Base-by-base conservation (phyloP, 1,139 yeast genomes). In the Geotrichum phurueaensis region DNA sequence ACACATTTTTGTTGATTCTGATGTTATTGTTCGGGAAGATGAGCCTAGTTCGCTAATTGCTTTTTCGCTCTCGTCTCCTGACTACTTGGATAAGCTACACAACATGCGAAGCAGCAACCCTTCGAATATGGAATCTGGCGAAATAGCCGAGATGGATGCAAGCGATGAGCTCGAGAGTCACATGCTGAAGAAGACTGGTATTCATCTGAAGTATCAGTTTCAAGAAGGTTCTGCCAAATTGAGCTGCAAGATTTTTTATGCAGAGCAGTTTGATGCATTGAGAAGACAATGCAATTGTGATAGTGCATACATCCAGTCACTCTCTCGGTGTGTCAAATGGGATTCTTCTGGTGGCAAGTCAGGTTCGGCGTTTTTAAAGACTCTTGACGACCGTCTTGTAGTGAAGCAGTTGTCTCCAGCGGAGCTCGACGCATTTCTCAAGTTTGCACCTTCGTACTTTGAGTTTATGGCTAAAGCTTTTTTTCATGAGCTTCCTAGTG, bases 1-100 rank as follows among this genome's bases (percentile, higher is more conserved):
- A 69, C 99, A 95, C 72, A 84, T 95, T 5, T 94, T 94, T 77
- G 91, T 91, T 10, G 98, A 95, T 70, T 89, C 96, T 6, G 92
- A 90, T 72, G 96, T 95, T 20, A 87, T 95, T 64, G 96, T 94
- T 5, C 79, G 99, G 58, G 99, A 95, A 70, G 97, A 91, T 73
- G 99, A 95, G 72, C 99, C 99, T 7, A 88, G 96, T 70, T 92
- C 98, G 0, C 76, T 95, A 64, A 90, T 94, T 65, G 96, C 99
- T 0, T 92, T 94, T 70, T 92, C 98, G 71, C 77, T 95, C 64
- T 87, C 92, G 51, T 85, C 96, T 0, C 80, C 84, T 2, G 98
- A 94, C 72, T 94, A 94, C 69, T 79, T 81, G 58, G 86, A 84
- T 63, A 86, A 89, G 66, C 79, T 89, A 55, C 74, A 76, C 36